phyloP scores from a whole-genome alignment of 768 basidiomycete genomes.

The Calocybe cyanea region DNA sequence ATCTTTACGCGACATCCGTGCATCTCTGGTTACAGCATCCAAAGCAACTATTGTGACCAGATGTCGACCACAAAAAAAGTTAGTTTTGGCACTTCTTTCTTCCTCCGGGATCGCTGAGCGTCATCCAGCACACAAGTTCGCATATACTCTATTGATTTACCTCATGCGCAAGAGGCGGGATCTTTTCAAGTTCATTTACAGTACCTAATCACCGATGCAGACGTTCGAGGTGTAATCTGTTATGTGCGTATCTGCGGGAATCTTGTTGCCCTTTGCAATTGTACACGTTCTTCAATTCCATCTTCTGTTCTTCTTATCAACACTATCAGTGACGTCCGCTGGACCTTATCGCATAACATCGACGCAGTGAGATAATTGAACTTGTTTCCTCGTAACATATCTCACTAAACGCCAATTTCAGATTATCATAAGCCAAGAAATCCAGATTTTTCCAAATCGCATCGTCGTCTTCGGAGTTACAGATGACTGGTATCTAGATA shows the following conservation, averaged over 20 bases:
- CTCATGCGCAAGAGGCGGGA: conserved; percentile 8
- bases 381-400: too few species aligned
- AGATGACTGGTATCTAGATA: conserved; percentile 20
- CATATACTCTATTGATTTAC: conserved; percentile 21
- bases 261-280: conserved; percentile 24
- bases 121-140: conserved; percentile 15
- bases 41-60: conserved; percentile 11
- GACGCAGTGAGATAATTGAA: too few species aligned
- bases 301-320: conserved; percentile 29
- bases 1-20: conserved; percentile 29
- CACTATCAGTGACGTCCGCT: conserved; percentile 16
- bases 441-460: conserved; percentile 26
- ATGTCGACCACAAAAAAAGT: conserved; percentile 9
- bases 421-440: conserved; percentile 9
- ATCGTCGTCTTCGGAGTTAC: conserved; percentile 28
- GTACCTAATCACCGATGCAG: conserved; percentile 13
- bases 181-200: conserved; percentile 7
- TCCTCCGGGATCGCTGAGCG: too few species aligned
- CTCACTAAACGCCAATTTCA: too few species aligned
- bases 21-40: conserved; percentile 21
- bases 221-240: conserved; percentile 19
- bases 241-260: conserved; percentile 22
- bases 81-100: too few species aligned
- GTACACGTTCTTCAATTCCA: conserved; percentile 15
- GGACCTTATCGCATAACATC: conserved; percentile 7